Base-by-base conservation (phyloP, 2,329 filamentous ascomycete genomes). In the Myotisia sp. region DNA sequence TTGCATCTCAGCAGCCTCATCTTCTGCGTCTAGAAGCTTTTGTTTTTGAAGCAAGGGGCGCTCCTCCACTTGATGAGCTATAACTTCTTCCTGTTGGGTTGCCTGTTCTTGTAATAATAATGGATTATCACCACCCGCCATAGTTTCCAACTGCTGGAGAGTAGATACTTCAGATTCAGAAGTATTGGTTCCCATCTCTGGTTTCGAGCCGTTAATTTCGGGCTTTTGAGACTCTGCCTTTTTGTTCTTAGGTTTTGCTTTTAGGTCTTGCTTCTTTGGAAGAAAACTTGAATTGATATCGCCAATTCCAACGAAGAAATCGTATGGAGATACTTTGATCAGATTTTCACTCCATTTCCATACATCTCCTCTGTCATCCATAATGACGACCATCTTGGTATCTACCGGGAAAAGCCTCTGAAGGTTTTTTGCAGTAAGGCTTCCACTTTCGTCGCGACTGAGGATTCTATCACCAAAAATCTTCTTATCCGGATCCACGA, bases 321-420 rank as follows among this genome's bases (percentile, higher is more conserved):
- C 87, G 55, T 93, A 98, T 0, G 87, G 84, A 1, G 77, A 76
- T 21, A 98, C 90, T 54, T 92, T 93, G 61, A 98, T 84, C 22
- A 98, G 70, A 49, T 98, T 94, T 4, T 80, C 73, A 46, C 80
- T 79, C 68, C 93, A 95, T 45, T 78, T 74, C 90, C 90, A 98
- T 5, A 98, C 87, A 54, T 98, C 90, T 34, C 84, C 84, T 45
- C 90, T 74, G 57, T 98, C 90, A 53, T 98, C 90, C 44, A 98
- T 98, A 48, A 98, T 94, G 38, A 94, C 86, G 1, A 94, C 92
- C 90, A 98, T 98, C 58, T 92, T 87, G 4, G 87, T 95, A 58
- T 92, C 92, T 39, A 93, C 83, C 4, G 92, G 90, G 55, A 98
- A 98, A 9, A 98, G 60, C 5, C 90, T 74, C 51, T 90, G 81